Base-by-base conservation (phyloP, 441 rosid species). In the Syzygium syzygioides region DNA sequence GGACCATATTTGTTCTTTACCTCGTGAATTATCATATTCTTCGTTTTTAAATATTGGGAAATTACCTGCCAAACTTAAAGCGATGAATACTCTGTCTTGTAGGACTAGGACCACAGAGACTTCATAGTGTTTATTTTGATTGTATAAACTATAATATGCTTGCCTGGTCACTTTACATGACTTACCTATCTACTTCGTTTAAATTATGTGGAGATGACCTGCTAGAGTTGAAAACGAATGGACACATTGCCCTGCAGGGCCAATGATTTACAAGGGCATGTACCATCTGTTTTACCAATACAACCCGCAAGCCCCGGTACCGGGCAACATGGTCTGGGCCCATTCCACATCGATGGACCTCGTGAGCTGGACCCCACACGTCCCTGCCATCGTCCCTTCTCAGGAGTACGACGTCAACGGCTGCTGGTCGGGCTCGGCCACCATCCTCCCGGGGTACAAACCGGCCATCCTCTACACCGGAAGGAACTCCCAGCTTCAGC, bases 211-310 rank as follows among this genome's bases (percentile, higher is more conserved):
- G 53, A 6, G 41, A 76, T 76, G 52, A 41, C 83, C 83, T 12
- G 83, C 83, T 23, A 6, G 23, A 13, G 53, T 71, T 57, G 12
- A 0, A 32, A 52, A 13, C 41, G 18, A 28, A 32, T 32, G 54
- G 48, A n/a, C 57, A 14, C 30, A 14, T 55, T 56, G 30, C 30
- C 26, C 17, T 53, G 55, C 93, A 94, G 96, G 93, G 23, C 96
- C 96, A 19, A 91, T 95, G 94, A 86, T 90, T 32, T 92, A 92
- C 91, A 89, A 94, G 59, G 95, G 95, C 85, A 80, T 92, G 79
- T 95, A 95, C 89, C 95, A 95, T 89, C 55, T 94, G 60, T 92
- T 93, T 90, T 94, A 94, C 91, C 95, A 94, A 37, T 91, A 93
- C 90, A 95, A 92, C 14, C 94, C 94, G 41, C 86, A 88, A 37